Base-by-base conservation (phyloP, 2,329 filamentous ascomycete genomes). In the Amauroascus niger region DNA sequence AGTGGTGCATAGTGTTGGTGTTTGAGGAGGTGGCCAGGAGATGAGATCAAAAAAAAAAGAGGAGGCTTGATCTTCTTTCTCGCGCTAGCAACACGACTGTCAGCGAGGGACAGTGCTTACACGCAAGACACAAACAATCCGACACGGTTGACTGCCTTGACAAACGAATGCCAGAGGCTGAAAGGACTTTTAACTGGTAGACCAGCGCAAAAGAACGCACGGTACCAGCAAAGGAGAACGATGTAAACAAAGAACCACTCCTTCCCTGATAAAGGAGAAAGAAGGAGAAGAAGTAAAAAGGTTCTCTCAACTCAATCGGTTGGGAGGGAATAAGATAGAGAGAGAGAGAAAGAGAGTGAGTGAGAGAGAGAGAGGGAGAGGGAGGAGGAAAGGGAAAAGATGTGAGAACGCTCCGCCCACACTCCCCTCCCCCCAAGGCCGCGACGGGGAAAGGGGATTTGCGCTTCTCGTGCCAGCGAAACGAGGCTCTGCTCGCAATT, bases 1-100 rank as follows among this genome's bases (percentile, higher is more conserved):
- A 46, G 35, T 49, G 49, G 51, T 43, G 47, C 58, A 59, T 59
- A 24, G 44, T 35, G 50, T 37, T 3, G 33, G 39, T 20, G n/a
- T n/a, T n/a, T n/a, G n/a, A n/a, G n/a, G n/a, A 18, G 16, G 43
- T 13, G 22, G 5, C 6, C 28, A n/a, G 13, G 11, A 24, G 18
- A 24, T 1, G n/a, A 2, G 16, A 20, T 22, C 16, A 11, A 28
- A 20, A 6, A 1, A 14, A 20, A 5, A 5, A 8, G 8, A 1
- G 1, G 11, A 39, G 7, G 46, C 18, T 3, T 46, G 11, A 3
- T 16, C 2, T 13, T 32, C 28, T 26, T 37, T 37, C 26, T 48
- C 45, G 20, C 32, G 22, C 46, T 39, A 32, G 46, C 46, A 32
- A 49, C n/a, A n/a, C 46, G 20, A 18, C 9, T 11, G 32, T 18